A percentile compares a stretch with the other conserved stretches of the same genome.
These are phyloP conservation scores for Caulochytrium protostelioides DNA, from an alignment of 371 early-diverging fungal genomes.

Conservation along the genomic window DNA sequence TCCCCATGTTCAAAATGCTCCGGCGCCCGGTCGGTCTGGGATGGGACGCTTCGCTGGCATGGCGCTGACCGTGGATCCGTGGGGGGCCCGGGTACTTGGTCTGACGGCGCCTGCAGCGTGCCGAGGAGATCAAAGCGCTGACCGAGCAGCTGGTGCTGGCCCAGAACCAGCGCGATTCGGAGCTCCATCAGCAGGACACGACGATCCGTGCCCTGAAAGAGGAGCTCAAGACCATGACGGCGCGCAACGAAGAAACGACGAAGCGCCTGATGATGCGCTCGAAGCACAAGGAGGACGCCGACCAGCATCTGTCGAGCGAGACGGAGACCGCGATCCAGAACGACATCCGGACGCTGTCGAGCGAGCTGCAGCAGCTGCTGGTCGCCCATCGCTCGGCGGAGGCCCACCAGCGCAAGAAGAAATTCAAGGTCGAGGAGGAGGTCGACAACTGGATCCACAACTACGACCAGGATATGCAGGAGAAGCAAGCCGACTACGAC, in stretches of 20 bases:
- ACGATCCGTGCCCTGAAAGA: conserved; percentile 7
- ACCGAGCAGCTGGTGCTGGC: no score
- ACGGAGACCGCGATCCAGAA: conserved; percentile 11
- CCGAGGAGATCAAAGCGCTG: no score
- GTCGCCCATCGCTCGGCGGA: conserved; percentile 22
- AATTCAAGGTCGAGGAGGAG: conserved; percentile 30
- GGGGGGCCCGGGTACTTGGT: no score
- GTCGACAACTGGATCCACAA: conserved; percentile 41
- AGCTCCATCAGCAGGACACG: not conserved
- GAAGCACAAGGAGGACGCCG: conserved; percentile 25
- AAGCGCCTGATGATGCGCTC: conserved; percentile 20
- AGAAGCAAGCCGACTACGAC: conserved; percentile 30
- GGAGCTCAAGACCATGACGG: conserved; percentile 25
- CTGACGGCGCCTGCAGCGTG: no score
- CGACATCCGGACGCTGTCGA: conserved; percentile 9
- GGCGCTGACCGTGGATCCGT: no score
- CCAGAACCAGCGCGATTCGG: not conserved
- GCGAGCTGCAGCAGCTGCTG: conserved; percentile 4
- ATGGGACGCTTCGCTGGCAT: no score
- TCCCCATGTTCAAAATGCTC: no score
- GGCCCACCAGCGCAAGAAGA: conserved; percentile 20
- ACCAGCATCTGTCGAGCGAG: conserved; percentile 15
- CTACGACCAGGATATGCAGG: conserved; percentile 36
- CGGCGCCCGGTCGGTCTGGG: no score
- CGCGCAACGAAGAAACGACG: conserved; percentile 26